Conservation (phyloP, 768 basidiomycete species). For the Thelephora ganbajun region DNA sequence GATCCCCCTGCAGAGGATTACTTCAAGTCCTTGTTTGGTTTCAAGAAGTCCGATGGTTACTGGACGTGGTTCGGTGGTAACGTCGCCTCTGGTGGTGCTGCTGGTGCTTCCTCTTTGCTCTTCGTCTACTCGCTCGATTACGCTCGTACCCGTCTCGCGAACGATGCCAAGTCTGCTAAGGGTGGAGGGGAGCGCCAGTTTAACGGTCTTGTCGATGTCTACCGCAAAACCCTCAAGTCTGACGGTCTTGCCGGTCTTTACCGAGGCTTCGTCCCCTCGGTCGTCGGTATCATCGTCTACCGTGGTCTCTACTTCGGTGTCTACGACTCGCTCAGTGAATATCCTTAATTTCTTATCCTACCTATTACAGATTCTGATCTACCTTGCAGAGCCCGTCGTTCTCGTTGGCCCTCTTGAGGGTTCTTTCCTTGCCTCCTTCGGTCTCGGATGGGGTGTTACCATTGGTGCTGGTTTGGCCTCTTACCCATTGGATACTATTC, state of each 20-base stretch:
- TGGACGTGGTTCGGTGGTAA: constrained; percentile 98
- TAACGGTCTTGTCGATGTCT: constrained; percentile 96
- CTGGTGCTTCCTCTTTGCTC: constrained; percentile 95
- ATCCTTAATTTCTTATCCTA: constrained; percentile 4
- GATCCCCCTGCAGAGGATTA: constrained; percentile 60
- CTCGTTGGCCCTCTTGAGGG: constrained; percentile 92
- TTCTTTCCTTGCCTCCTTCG: constrained; percentile 93
- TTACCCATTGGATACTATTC: constrained; percentile 86
- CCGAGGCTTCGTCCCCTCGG: constrained; percentile 98
- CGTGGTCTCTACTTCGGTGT: constrained; percentile 99
- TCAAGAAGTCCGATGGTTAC: constrained; percentile 97
- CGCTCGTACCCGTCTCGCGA: constrained; percentile 97
- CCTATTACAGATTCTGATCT: constrained; percentile 11
- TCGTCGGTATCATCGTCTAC: constrained; percentile 99
- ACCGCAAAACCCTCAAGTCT: constrained; percentile 92
- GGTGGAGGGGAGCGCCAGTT: constrained; percentile 90
- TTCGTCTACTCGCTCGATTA: constrained; percentile 99
- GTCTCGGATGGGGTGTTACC: constrained; percentile 98
- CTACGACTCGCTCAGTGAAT: constrained; percentile 85
- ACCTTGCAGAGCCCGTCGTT: constrained; percentile 74
- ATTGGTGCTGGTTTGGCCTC: constrained; percentile 99
- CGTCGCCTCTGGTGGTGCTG: constrained; percentile 96
- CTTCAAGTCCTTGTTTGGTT: constrained; percentile 97
- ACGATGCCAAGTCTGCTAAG: constrained; percentile 94
- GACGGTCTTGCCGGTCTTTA: constrained; percentile 99